phyloP scores from a whole-genome alignment of 768 basidiomycete genomes.

The Panaeolus cyanescens region DNA sequence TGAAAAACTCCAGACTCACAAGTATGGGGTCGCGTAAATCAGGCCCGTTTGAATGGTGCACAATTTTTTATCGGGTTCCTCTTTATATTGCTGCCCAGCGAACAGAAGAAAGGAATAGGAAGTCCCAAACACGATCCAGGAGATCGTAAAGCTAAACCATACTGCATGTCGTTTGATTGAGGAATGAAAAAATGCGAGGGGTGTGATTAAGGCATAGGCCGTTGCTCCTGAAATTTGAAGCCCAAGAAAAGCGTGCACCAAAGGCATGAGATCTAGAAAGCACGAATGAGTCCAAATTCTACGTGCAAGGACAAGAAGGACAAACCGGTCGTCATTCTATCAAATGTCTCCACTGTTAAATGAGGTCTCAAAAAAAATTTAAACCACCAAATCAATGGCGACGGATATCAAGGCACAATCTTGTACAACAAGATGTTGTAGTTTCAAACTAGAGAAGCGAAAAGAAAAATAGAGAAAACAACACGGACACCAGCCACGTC shows the following conservation, averaged over 20 bases:
- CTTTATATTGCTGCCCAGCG: conserved; percentile 29
- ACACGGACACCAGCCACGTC: not conserved
- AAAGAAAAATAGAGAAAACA: not conserved
- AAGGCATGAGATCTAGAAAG: not conserved
- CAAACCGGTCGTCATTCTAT: not conserved
- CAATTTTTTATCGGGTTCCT: conserved; percentile 19
- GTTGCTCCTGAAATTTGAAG: conserved; percentile 29
- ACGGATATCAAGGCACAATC: too few relatives aligned
- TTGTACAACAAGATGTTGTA: too few relatives aligned
- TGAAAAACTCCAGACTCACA: conserved; percentile 23
- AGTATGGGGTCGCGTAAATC: conserved; percentile 32
- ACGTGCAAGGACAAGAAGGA: not conserved
- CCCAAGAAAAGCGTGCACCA: conserved; percentile 27
- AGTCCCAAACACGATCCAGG: conserved; percentile 36
- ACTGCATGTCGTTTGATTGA: conserved; percentile 29
- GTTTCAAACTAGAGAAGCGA: not conserved
- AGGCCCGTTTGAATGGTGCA: conserved; percentile 34
- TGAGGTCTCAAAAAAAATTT: too few relatives aligned
- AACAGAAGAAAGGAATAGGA: conserved; percentile 35
- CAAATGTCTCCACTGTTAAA: too few relatives aligned
- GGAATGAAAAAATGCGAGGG: conserved; percentile 27
- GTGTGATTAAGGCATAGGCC: conserved; percentile 23
- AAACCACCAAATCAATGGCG: too few relatives aligned
- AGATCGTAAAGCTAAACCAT: conserved; percentile 36
- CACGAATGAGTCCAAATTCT: not conserved